Base-by-base conservation (phyloP, 106 monocot genomes). In the Acorus calamus region DNA sequence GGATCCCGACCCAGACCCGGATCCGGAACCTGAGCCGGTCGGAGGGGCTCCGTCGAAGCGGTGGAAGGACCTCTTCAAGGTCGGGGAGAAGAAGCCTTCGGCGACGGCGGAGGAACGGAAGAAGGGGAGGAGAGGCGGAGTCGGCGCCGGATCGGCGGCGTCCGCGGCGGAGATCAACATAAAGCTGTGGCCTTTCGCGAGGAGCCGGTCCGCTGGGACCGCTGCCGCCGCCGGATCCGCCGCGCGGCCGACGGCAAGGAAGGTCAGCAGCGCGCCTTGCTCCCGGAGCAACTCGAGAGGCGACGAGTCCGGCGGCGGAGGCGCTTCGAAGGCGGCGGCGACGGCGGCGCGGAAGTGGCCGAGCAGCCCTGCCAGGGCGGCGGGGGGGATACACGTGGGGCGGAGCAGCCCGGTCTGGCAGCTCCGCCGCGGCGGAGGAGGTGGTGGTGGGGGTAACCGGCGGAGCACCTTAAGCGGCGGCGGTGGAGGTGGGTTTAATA, bases 201-300 rank as follows among this genome's bases (percentile, higher is more conserved):
- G 89, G 62, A 89, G 93, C 77, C 76, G 79, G 44, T 94, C 93
- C 3, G 84, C 93, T 0, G 92, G 98, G 2, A 80, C 63, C 57
- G 66, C 65, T 50, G 65, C 69, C 45, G 28, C 59, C 8, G 62
- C 56, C 3, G 6, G 65, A 7, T 55, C 69, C 44, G 44, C 65
- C 9, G 50, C 62, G 55, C 2, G 60, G 12, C 54, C 59, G 3
- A 14, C 64, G 1, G 55, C 63, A 5, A 77, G 85, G 49, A 81
- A 73, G 62, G 71, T 77, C 7, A 84, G 86, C 71, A 89, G 86
- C 73, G 92, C 91, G 8, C 98, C 98, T 0, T 92, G 98, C 71
- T 92, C 98, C 1, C 71, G 98, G 13, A 99, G 98, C 79, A 99
- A 99, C 77, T 98, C 87, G 5, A 65, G 86, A 42, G 84, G 92